Evolutionary conservation across 176 grass and related monocot genomes (phyloP).

Genomic region (Zizania latifolia): DNA sequence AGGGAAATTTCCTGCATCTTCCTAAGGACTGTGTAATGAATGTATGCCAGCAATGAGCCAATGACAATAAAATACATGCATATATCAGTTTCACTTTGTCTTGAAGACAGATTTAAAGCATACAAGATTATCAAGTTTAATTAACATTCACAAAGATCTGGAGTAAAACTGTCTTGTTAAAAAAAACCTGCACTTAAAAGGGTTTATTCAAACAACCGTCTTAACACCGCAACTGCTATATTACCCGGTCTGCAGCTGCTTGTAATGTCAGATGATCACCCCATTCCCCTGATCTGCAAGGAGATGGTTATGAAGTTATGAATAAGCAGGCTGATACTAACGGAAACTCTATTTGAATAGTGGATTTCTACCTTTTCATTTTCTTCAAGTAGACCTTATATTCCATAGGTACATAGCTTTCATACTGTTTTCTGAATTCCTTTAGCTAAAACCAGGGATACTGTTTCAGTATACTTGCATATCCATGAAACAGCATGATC

Average conservation of each 20-base stretch:
- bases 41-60: background rate
- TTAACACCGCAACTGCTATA: background rate
- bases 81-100: background rate
- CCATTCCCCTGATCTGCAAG: conserved; percentile 83
- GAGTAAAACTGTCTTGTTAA: background rate
- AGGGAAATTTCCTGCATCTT: background rate
- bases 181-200: conserved; percentile 19
- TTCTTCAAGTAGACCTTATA: conserved; percentile 91
- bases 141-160: background rate
- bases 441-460: conserved; percentile 56
- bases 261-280: conserved; percentile 93
- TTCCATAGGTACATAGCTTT: conserved; percentile 93
- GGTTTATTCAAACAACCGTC: conserved; percentile 20
- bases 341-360: background rate
- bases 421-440: conserved; percentile 80
- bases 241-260: conserved; percentile 86
- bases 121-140: background rate
- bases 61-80: background rate
- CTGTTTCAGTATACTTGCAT: conserved; percentile 2
- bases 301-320: conserved; percentile 4
- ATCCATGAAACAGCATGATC: background rate
- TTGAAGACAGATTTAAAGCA: background rate
- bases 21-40: background rate
- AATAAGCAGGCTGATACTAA: conserved; percentile 3
- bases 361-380: conserved; percentile 78